phyloP scores from a whole-genome alignment of 2,329 filamentous ascomycete genomes.

The Uncinocarpus reesii region DNA sequence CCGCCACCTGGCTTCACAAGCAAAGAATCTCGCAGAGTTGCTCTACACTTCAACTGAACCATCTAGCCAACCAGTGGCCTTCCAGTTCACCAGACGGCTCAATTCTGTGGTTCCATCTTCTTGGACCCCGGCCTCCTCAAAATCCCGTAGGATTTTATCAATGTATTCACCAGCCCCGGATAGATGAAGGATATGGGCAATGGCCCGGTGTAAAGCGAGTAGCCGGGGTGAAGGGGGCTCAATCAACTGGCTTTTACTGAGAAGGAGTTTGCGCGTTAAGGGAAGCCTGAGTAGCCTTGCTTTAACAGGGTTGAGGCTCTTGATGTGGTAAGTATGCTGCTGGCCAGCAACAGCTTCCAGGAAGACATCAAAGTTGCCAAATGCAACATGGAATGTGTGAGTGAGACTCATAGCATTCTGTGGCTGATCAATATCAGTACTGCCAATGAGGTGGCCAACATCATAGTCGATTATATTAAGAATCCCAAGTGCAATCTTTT shows the following conservation, averaged over 20 bases:
- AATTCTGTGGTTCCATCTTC: conserved; percentile 12
- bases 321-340: conserved; percentile 21
- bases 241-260: conserved; percentile 21
- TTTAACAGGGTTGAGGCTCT: conserved; percentile 16
- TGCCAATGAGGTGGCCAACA: conserved; percentile 30
- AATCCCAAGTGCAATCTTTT: conserved; percentile 29
- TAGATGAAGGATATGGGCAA: conserved; percentile 9
- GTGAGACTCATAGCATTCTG: conserved; percentile 10
- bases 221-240: conserved; percentile 16
- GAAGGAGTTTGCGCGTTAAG: conserved; percentile 25
- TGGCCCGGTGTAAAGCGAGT: conserved; percentile 5
- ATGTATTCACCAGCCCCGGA: conserved; percentile 28
- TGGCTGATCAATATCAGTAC: conserved; percentile 26
- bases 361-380: conserved; percentile 21
- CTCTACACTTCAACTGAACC: not conserved
- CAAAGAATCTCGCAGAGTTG: too few species aligned
- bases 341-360: conserved; percentile 22
- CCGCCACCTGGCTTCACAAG: too few species aligned
- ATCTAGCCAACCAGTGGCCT: conserved; percentile 1
- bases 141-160: conserved; percentile 22
- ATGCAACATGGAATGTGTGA: not conserved
- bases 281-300: not conserved
- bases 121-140: conserved; percentile 7
- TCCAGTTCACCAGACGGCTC: conserved; percentile 1
- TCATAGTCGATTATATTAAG: conserved; percentile 36